Base-by-base conservation (phyloP, 768 basidiomycete genomes). In the Chiua virens region DNA sequence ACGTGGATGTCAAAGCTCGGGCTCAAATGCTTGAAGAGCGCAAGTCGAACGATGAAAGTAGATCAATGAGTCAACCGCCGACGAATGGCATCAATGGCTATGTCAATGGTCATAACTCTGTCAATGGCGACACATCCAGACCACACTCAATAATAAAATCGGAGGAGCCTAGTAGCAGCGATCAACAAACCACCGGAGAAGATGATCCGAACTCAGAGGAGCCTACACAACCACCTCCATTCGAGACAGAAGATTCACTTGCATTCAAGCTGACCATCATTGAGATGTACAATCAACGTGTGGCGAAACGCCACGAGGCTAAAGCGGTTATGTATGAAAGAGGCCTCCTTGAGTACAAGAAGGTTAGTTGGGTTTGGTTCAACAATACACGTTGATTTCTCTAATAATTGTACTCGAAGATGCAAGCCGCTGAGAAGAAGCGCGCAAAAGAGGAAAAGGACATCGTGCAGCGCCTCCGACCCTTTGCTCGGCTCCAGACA, bases 261-360 rank as follows among this genome's bases (percentile, higher is more conserved):
- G 76, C 80, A 17, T 89, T 98, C 74, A 99, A 99, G 73, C 73
- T 97, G 37, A 85, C 88, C 0, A 67, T 98, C 47, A 71, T 98
- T 50, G 91, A 97, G 67, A 91, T 92, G 75, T 99, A 98, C 72
- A 83, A 81, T 56, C 90, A 93, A 52, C 85, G 91, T 44, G 79
- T 98, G 10, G 88, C 91, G 54, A 92, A 88, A 70, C 80, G 96
- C 37, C 71, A 83, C 47, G 89, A 94, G 63, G 82, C 79, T 25
- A 99, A 98, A 70, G 83, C 83, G 4, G 68, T 99, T 55, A 90
- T 99, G 67, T 97, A 92, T 61, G 90, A 98, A 60, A 77, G 96
- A 37, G 92, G 92, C 1, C 71, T 99, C 46, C 74, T 96, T 42
- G 92, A 97, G 59, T 92, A 96, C 66, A 98, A 95, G 71, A 93